Conservation (phyloP, 306 rosid species). For the Corylus heterophylla region DNA sequence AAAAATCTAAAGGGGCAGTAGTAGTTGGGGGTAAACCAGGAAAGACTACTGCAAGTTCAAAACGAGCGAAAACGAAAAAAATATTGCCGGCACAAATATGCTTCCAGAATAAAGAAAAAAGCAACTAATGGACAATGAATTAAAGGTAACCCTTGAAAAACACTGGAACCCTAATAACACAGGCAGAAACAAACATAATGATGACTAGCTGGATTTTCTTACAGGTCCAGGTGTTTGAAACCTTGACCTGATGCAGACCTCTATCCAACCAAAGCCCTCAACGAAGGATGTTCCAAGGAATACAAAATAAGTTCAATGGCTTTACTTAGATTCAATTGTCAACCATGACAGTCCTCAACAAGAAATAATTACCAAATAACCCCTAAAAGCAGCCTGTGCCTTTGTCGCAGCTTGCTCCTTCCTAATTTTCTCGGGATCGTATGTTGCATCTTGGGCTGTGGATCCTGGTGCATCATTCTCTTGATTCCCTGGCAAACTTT, state of each 20-base stretch:
- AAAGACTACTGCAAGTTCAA: neutral
- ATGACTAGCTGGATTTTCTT: neutral
- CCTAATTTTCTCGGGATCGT: slow-evolving; percentile 67
- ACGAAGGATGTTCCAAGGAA: slow-evolving; percentile 14
- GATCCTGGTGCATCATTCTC: slow-evolving; percentile 53
- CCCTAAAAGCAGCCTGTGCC: slow-evolving; percentile 97
- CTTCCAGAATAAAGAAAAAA: neutral
- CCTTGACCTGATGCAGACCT: neutral
- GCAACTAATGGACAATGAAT: neutral
- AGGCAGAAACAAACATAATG: neutral
- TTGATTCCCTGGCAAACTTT: slow-evolving; percentile 40
- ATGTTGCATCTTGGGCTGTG: slow-evolving; percentile 44
- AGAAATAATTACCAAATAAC: slow-evolving; percentile 75
- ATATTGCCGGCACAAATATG: neutral
- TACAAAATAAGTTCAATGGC: neutral
- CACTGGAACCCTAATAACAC: neutral
- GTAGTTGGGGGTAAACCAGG: neutral
- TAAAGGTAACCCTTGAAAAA: neutral
- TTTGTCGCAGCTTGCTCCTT: slow-evolving; percentile 85
- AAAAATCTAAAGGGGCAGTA: neutral
- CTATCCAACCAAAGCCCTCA: slow-evolving; percentile 10
- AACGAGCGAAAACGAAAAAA: too few relatives aligned
- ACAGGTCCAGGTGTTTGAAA: neutral
- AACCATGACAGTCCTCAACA: slow-evolving; percentile 4
- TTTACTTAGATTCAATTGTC: neutral